Base-by-base conservation (phyloP, 2,329 filamentous ascomycete species). In the Cordyceps javanica region DNA sequence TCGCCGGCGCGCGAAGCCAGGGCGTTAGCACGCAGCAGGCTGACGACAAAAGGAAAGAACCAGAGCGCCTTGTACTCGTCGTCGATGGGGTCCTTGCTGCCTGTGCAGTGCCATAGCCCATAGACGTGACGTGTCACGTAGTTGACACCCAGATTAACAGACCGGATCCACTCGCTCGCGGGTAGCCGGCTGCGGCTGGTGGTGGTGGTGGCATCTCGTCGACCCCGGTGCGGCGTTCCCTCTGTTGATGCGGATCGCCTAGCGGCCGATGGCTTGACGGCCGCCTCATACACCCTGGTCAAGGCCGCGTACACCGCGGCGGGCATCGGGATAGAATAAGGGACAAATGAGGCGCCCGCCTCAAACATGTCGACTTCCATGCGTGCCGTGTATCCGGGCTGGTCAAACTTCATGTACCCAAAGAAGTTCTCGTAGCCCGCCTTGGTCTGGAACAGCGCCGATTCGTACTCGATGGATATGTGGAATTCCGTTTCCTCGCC, bases 391-490 rank as follows among this genome's bases (percentile, higher is more conserved):
- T 65, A 63, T 13, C 62, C 62, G 13, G 62, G 61, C 21, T 62
- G 61, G 42, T 67, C 67, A 59, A 70, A 75, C 39, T 66, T 62
- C 34, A 71, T 59, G 63, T 68, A 70, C 52, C 67, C 66, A 28
- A 73, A 63, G 57, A 66, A 74, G 5, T 64, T 61, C 41, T 70
- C 66, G 61, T 73, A 72, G 19, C 67, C 70, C 10, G 69, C 68
- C 60, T 67, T 69, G 39, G 72, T 71, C 59, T 75, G 73, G 61
- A 75, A 75, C 34, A 76, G 62, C 41, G 66, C 58, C 19, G 72
- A 72, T 57, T 74, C 71, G 62, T 75, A 75, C 58, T 76, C 74
- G 56, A 76, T 66, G 34, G 68, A 66, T 13, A 75, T 66, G 62
- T 75, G 72, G 46, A 68, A 68, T 46, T 72, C 70, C 5, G 65